Conservation (phyloP, 2,329 filamentous ascomycete species). For the Fusarium concolor region DNA sequence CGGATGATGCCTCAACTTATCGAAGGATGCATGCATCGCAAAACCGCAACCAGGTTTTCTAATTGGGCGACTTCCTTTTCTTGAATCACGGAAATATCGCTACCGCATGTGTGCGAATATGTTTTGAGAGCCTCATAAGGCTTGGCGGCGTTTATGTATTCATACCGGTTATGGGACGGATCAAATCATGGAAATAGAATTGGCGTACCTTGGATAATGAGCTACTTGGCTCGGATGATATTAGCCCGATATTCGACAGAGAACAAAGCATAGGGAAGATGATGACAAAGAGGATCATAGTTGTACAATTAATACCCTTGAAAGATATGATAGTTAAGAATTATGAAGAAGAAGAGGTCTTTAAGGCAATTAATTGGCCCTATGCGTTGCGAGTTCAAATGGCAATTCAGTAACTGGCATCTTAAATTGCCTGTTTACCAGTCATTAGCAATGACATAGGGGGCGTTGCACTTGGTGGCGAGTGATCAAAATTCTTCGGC, state of each 20-base stretch:
- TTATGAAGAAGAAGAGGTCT: slow-evolving; percentile 3
- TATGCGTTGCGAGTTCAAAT: not conserved
- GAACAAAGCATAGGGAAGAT: slow-evolving; percentile 19
- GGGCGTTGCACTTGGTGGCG: not conserved
- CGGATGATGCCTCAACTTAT: slow-evolving; percentile 41
- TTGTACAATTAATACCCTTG: slow-evolving; percentile 45
- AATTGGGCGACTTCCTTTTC: slow-evolving; percentile 1
- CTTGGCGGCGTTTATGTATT: slow-evolving; percentile 35
- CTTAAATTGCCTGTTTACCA: not conserved
- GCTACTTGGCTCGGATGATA: slow-evolving; percentile 15
- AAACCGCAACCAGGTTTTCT: slow-evolving; percentile 38
- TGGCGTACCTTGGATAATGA: slow-evolving; percentile 23
- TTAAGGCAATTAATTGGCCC: not conserved
- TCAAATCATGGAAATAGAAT: slow-evolving; percentile 35
- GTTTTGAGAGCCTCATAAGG: slow-evolving; percentile 19
- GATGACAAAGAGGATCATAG: slow-evolving; percentile 20
- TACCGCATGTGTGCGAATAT: slow-evolving; percentile 23
- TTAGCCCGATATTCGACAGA: slow-evolving; percentile 21
- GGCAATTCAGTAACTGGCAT: not conserved
- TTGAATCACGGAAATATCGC: slow-evolving; percentile 1
- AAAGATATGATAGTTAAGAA: slow-evolving; percentile 25
- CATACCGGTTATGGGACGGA: slow-evolving; percentile 1
- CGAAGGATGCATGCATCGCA: slow-evolving; percentile 38
- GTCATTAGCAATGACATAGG: slow-evolving; percentile 28
- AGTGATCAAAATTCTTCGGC: slow-evolving; percentile 7